Evolutionary conservation across 139 green algal species (phyloP).

Genomic region (Chlamydomonas sphaeroides): DNA sequence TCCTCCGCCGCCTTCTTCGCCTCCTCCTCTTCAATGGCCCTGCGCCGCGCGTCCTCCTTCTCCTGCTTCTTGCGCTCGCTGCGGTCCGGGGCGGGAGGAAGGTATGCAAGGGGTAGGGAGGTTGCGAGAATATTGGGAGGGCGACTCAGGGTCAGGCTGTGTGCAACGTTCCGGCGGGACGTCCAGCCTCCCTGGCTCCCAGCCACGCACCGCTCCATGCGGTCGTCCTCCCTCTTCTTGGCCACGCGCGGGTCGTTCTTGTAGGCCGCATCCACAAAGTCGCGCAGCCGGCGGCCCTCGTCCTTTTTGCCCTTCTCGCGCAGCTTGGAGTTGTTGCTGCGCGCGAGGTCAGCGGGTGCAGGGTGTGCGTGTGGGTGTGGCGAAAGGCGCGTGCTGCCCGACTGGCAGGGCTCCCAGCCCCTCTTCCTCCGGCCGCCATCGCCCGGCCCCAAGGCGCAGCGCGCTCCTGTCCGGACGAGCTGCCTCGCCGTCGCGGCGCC

Average conservation of each 20-base stretch:
- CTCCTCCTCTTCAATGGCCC: constrained; percentile 50
- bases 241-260: constrained; percentile 83
- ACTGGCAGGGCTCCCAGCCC: too few relatives aligned
- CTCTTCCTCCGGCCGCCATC: too few relatives aligned
- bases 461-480: too few relatives aligned
- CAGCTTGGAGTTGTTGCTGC: constrained; percentile 90
- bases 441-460: too few relatives aligned
- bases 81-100: too few relatives aligned
- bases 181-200: neutral
- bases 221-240: constrained; percentile 76
- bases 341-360: too few relatives aligned
- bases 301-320: constrained; percentile 95
- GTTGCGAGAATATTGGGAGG: too few relatives aligned
- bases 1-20: constrained; percentile 42
- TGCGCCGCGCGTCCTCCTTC: constrained; percentile 57
- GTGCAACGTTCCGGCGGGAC: too few relatives aligned
- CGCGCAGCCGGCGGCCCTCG: constrained; percentile 83
- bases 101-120: too few relatives aligned
- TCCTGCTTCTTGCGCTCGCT: constrained; percentile 72
- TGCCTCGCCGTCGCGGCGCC: too few relatives aligned
- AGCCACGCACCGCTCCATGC: constrained; percentile 64
- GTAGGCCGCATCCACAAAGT: constrained; percentile 92
- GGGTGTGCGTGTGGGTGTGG: neutral
- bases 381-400: too few relatives aligned
- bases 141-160: too few relatives aligned